Evolutionary conservation across 257 asterid genomes (phyloP).

Genomic region (Solanum rostratum): DNA sequence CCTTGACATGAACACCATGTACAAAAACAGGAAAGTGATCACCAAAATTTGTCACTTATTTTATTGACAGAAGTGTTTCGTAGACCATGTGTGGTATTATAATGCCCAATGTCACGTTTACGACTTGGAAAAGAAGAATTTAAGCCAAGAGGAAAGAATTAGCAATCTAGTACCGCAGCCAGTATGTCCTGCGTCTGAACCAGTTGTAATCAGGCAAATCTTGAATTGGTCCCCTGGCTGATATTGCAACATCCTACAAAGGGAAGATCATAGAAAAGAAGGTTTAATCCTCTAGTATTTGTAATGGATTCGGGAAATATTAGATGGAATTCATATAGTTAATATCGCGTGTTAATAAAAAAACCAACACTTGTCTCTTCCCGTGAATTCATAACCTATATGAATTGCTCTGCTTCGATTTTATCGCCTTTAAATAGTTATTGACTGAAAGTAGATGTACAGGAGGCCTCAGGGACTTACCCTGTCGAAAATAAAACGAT

Average conservation of each 20-base stretch:
- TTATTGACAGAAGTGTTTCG: background rate
- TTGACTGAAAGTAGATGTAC: background rate
- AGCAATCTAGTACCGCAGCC: conserved; percentile 14
- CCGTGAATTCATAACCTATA: background rate
- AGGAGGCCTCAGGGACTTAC: conserved; percentile 23
- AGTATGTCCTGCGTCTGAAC: conserved; percentile 21
- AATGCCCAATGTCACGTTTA: background rate
- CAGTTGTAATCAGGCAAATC: conserved; percentile 19
- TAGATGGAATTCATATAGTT: background rate
- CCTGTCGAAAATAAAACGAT: conserved; percentile 69
- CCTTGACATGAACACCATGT: background rate
- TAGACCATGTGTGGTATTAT: background rate
- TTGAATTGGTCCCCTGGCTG: conserved; percentile 20
- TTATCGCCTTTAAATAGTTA: background rate
- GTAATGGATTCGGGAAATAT: background rate
- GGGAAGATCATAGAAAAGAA: background rate
- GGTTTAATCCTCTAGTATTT: background rate
- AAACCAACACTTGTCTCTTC: background rate
- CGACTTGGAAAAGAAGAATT: background rate
- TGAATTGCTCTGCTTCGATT: background rate
- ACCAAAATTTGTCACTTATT: background rate
- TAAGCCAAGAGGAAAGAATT: background rate
- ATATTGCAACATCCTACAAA: conserved; percentile 13
- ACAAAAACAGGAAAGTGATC: background rate
- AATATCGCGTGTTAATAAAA: background rate